Evolutionary conservation across 441 rosid genomes (phyloP), one percentile per base, ranked within the genome.

Genomic region (Populus hybrid): DNA sequence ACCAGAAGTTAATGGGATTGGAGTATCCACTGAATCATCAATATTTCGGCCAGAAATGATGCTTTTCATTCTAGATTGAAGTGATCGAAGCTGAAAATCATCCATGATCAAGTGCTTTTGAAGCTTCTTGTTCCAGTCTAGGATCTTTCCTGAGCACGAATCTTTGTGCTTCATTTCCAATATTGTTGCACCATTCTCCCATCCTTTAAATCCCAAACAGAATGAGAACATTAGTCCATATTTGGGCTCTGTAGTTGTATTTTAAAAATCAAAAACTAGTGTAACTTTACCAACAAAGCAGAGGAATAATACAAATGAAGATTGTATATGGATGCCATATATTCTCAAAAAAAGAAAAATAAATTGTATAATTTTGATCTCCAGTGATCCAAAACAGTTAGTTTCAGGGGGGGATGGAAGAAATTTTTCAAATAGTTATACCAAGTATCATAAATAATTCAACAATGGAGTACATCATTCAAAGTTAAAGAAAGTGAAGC

Each of bases 141-240:
- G 38, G 20, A 69, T 76, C 74, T 85, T 79, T 14, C 86, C 86
- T 18, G 90, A 85, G 85, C 97, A 90, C 40, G 81, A 80, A 66
- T 85, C 89, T 26, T 54, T 80, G 86, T 90, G 95, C 91, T 90
- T 90, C 88, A 95, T 85, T 93, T 94, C 97, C 77, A 95, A n/a
- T 76, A 93, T 84, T 9, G 83, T 85, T 72, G 91, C 91, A 64
- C 90, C 95, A 54, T 86, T 83, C 75, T 84, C 79, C 73, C 81
- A 79, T 46, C 86, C 99, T 92, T 8, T 12, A 69, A 36, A 54
- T 36, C 28, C 50, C 70, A 46, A 74, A 24, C 3, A 34, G 3
- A 34, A 59, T 6, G 28, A 23, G 32, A 5, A 42, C 9, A 3
- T 18, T 14, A 26, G 36, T 71, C 3, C 32, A 70, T 20, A 21